These are phyloP conservation scores for Ilyonectria sp. DNA, from an alignment of 2,329 filamentous ascomycete species.

Conservation along the genomic window DNA sequence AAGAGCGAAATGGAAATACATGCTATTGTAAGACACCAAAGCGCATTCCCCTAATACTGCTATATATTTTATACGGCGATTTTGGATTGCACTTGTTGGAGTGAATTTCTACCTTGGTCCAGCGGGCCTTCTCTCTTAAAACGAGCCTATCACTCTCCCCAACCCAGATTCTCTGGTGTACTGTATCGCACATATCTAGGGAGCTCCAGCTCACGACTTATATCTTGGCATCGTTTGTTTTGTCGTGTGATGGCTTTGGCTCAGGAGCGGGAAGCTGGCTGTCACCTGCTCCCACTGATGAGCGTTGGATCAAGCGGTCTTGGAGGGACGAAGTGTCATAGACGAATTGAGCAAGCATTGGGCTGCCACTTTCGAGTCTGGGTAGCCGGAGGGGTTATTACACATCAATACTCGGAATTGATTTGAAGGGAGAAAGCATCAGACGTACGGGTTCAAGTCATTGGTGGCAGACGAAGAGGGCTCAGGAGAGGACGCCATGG, in stretches of 20 bases:
- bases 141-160: too few species aligned
- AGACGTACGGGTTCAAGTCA: background rate
- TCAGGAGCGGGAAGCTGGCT: background rate
- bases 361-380: background rate
- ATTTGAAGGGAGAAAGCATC: background rate
- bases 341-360: slow-evolving; percentile 30
- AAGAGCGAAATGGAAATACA: too few species aligned
- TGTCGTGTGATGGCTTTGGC: background rate
- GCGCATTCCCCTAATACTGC: too few species aligned
- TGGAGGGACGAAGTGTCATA: slow-evolving; percentile 31
- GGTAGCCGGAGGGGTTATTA: background rate
- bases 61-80: too few species aligned
- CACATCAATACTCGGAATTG: background rate
- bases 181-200: too few species aligned
- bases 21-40: too few species aligned
- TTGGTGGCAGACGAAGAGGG: background rate
- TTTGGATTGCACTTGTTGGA: too few species aligned
- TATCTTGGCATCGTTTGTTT: background rate
- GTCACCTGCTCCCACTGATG: too few species aligned
- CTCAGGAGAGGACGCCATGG: background rate
- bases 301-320: slow-evolving; percentile 20
- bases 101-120: too few species aligned
- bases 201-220: background rate
- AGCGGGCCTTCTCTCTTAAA: too few species aligned
- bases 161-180: too few species aligned